Percentiles rank a stretch among this genome's conserved stretches.
These are phyloP conservation scores for Sphagnum contortum DNA, from an alignment of 225 moss, liverwort and hornwort genomes.

Conservation along the genomic window DNA sequence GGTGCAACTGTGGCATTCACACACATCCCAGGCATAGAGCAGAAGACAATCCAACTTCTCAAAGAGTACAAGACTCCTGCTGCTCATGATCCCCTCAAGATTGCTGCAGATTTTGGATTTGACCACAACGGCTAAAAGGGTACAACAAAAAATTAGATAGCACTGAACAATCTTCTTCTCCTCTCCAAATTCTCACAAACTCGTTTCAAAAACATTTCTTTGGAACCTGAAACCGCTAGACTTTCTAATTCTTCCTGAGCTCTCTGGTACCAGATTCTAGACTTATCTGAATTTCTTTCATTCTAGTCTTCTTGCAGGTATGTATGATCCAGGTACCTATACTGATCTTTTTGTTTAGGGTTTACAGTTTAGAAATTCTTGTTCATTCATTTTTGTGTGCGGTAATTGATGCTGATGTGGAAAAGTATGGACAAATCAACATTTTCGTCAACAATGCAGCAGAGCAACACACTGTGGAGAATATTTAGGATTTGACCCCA, in stretches of 20 bases:
- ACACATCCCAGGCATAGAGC: slow-evolving; percentile 47
- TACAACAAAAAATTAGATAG: background rate
- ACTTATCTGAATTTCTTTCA: too few relatives aligned
- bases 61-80: slow-evolving; percentile 24
- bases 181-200: too few relatives aligned
- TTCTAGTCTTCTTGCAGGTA: too few relatives aligned
- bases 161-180: too few relatives aligned
- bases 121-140: slow-evolving; percentile 77
- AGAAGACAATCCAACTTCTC: slow-evolving; percentile 56
- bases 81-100: slow-evolving; percentile 51
- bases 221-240: too few relatives aligned
- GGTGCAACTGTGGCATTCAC: slow-evolving; percentile 85
- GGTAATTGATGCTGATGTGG: slow-evolving; percentile 63
- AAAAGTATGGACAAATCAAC: slow-evolving; percentile 65
- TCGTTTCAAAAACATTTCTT: too few relatives aligned
- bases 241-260: too few relatives aligned
- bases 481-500: slow-evolving; percentile 69
- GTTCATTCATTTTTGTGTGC: background rate
- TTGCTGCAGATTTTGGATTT: slow-evolving; percentile 56
- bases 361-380: too few relatives aligned
- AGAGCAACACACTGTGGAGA: slow-evolving; percentile 52
- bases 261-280: too few relatives aligned
- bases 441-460: slow-evolving; percentile 75
- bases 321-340: too few relatives aligned
- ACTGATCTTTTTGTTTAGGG: too few relatives aligned